Base-by-base conservation (phyloP, 176 grass and related monocot species). In the Rhynchospora pubera region DNA sequence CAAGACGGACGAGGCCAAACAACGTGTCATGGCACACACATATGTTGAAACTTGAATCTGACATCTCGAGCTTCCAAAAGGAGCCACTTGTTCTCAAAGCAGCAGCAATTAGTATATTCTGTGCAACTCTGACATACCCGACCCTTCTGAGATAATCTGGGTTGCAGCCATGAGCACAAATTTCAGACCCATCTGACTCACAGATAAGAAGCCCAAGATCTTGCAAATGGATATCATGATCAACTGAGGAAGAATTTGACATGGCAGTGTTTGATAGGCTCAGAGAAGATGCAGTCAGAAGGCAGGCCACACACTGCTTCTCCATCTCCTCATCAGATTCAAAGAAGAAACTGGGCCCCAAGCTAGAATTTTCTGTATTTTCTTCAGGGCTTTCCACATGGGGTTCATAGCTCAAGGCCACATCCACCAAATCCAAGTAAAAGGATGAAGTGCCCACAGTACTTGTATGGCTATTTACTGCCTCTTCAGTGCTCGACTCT, bases 251-350 rank as follows among this genome's bases (percentile, higher is more conserved):
- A 51, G 80, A 89, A 57, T 88, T 81, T 51, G 81, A 81, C 77
- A 57, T 13, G 72, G 92, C 84, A 88, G 84, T 88, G 83, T 84
- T 94, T 83, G 86, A 90, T 58, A 99, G 87, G 84, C 90, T 95
- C 66, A 99, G 88, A 59, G 91, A 95, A 74, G 96, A 90, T 82
- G 96, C 92, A 87, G 96, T 90, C 88, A 99, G 86, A 95, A 99
- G 84, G 77, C 91, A 95, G 78, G 89, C 85, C 72, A 91, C 84
- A 19, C 53, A 78, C 69, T 84, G 30, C 56, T 63, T 79, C 10
- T 80, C 79, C 55, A 45, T 83, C n/a, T 83, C 72, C 53, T 57
- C 64, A 57, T 84, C 12, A 58, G 84, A 30, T 86, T 86, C 84
- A 79, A 65, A 45, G 76, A 79, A 79, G 53, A 44, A 82, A 57